Base-by-base conservation (phyloP, 495 filamentous ascomycete species). In the Lasiosphaeria miniovina region DNA sequence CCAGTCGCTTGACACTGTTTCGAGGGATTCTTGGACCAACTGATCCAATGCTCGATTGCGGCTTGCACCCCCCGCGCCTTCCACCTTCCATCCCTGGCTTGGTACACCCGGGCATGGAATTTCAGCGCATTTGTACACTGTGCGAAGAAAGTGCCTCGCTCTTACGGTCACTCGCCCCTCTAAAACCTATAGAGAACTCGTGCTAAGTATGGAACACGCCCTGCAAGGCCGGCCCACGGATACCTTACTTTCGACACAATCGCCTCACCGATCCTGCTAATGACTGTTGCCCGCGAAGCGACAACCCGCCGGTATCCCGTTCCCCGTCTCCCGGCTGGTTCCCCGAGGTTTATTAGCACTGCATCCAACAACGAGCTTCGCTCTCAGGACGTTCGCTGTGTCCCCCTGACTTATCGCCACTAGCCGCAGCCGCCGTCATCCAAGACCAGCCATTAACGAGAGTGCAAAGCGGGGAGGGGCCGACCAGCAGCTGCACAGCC, bases 401-500 rank as follows among this genome's bases (percentile, higher is more conserved):
- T 36, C 35, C 24, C 24, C 24, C 24, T 24, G 2, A 24, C 7
- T 38, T 36, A 54, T 45, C 41, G 36, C 36, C 12, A 12, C 46
- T 54, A 49, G 31, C 43, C 15, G 43, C 45, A 40, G 36, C 36
- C 52, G 43, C 52, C 58, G 43, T 36, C 57, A 60, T 55, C 52
- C 41, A 35, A 52, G 38, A 12, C 59, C 15, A 14, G 59, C 49
- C 59, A 48, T 32, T 50, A 17, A 50, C 48, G 17, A 61, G 49
- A 35, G 52, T 35, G 49, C 62, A 65, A 61, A 65, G 62, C 62
- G 62, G 62, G 62, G 62, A 59, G 62, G 38, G 54, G 34, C 49
- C 54, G 38, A 49, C 61, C 24, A 24, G 8, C 43, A 46, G 43
- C 43, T 69, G 69, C 69, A 71, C 69, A 71, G 69, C 69, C 69